phyloP scores from a whole-genome alignment of 2,329 filamentous ascomycete genomes.

The Penicillium sclerotigenum region DNA sequence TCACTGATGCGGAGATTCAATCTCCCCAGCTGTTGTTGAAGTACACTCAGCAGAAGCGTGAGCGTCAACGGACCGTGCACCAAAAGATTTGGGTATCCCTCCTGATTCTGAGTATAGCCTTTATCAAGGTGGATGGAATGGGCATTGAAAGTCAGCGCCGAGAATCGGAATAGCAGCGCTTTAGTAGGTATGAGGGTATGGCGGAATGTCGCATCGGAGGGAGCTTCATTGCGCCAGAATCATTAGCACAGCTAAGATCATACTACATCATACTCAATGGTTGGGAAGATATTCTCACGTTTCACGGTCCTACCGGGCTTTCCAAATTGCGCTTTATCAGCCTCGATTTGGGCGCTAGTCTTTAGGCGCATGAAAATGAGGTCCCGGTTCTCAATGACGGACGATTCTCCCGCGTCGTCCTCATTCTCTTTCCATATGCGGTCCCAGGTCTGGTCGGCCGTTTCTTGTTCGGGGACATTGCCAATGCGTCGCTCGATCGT shows the following conservation, averaged over 20 bases:
- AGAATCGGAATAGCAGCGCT: constrained; percentile 81
- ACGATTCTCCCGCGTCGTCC: constrained; percentile 41
- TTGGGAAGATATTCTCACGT: constrained; percentile 30
- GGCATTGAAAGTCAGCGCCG: constrained; percentile 85
- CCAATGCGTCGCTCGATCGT: constrained; percentile 55
- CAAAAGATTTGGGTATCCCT: constrained; percentile 71
- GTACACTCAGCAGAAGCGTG: constrained; percentile 68
- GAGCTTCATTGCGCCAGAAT: constrained; percentile 39
- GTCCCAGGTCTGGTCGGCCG: constrained; percentile 34
- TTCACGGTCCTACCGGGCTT: constrained; percentile 31
- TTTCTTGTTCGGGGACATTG: constrained; percentile 37
- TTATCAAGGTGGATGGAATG: constrained; percentile 85
- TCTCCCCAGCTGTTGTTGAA: constrained; percentile 54
- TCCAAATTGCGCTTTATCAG: constrained; percentile 25
- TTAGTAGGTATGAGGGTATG: constrained; percentile 64
- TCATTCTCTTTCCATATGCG: constrained; percentile 46
- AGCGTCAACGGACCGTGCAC: constrained; percentile 85
- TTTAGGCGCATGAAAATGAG: constrained; percentile 62
- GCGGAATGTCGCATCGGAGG: constrained; percentile 52
- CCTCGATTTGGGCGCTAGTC: constrained; percentile 35
- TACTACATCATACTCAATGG: neutral
- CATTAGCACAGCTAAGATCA: constrained; percentile 12
- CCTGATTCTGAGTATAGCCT: constrained; percentile 64
- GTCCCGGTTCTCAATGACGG: constrained; percentile 57
- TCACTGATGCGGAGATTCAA: constrained; percentile 45